These are phyloP conservation scores for Gossypium rotundifolium DNA, from an alignment of 345 rosid genomes.

Conservation along the genomic window DNA sequence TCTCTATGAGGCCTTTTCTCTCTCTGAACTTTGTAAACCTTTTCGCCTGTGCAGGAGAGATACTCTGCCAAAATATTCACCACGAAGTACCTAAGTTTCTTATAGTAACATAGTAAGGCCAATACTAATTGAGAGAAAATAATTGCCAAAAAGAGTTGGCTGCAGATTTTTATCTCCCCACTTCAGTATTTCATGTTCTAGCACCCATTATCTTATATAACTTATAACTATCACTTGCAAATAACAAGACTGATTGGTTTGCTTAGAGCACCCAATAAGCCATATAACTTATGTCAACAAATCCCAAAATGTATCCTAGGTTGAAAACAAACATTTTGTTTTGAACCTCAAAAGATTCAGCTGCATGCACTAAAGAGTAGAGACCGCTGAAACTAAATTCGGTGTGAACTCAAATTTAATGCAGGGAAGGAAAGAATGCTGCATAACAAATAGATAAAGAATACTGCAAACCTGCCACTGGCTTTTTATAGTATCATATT, in stretches of 20 bases:
- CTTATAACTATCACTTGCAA: not conserved
- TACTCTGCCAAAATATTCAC: constrained; percentile 53
- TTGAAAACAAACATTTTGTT: not conserved
- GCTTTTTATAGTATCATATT: constrained; percentile 70
- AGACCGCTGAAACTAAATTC: not conserved
- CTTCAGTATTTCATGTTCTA: not conserved
- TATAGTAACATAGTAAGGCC: not conserved
- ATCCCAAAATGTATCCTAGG: not conserved
- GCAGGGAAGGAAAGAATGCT: not conserved
- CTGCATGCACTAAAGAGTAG: not conserved
- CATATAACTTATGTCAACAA: not conserved
- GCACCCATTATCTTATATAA: not conserved
- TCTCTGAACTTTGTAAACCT: constrained; percentile 91
- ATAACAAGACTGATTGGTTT: not conserved
- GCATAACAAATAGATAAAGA: not conserved
- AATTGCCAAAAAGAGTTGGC: not conserved
- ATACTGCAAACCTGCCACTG: constrained; percentile 80
- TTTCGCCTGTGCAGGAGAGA: constrained; percentile 85
- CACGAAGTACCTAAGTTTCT: not conserved
- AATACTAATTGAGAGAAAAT: not conserved
- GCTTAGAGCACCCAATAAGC: not conserved
- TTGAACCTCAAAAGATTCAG: not conserved
- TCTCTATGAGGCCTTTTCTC: constrained; percentile 84
- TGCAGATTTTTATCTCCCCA: not conserved
- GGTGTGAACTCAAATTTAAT: not conserved